phyloP scores from a whole-genome alignment of 768 basidiomycete genomes.

The Mycena rebaudengoi region DNA sequence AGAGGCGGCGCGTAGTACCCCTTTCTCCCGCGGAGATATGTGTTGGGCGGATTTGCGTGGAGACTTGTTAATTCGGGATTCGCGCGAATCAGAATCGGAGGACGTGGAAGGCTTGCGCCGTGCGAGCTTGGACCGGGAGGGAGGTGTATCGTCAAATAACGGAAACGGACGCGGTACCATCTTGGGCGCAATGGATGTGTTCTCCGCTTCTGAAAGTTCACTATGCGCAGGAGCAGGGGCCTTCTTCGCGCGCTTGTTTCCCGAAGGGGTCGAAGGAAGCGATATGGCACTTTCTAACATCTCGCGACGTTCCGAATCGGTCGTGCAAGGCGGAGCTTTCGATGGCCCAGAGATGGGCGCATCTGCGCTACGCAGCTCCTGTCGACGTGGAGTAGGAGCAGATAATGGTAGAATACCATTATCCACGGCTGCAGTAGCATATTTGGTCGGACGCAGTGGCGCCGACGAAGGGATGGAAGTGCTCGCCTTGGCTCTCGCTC shows the following conservation, averaged over 20 bases:
- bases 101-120: slow-evolving; percentile 9
- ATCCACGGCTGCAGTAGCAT: neutral
- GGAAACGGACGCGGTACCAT: slow-evolving; percentile 8
- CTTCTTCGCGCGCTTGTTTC: neutral
- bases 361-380: neutral
- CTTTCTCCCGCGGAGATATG: slow-evolving; percentile 28
- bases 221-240: neutral
- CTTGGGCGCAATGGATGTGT: neutral
- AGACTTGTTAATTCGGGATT: slow-evolving; percentile 34
- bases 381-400: slow-evolving; percentile 11
- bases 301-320: slow-evolving; percentile 12
- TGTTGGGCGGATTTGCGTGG: slow-evolving; percentile 38
- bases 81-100: slow-evolving; percentile 13
- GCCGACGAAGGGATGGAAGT: neutral
- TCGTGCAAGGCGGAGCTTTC: neutral
- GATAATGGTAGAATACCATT: neutral
- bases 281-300: too few relatives aligned
- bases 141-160: slow-evolving; percentile 10
- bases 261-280: slow-evolving; percentile 1
- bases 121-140: neutral
- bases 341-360: neutral
- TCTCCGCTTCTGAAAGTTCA: slow-evolving; percentile 1
- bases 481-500: slow-evolving; percentile 9
- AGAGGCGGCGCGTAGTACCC: slow-evolving; percentile 5
- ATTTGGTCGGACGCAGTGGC: neutral